Evolutionary conservation across 176 grass and related monocot genomes (phyloP), one percentile per base, ranked within the genome.

Genomic region (Zoysia japonica): DNA sequence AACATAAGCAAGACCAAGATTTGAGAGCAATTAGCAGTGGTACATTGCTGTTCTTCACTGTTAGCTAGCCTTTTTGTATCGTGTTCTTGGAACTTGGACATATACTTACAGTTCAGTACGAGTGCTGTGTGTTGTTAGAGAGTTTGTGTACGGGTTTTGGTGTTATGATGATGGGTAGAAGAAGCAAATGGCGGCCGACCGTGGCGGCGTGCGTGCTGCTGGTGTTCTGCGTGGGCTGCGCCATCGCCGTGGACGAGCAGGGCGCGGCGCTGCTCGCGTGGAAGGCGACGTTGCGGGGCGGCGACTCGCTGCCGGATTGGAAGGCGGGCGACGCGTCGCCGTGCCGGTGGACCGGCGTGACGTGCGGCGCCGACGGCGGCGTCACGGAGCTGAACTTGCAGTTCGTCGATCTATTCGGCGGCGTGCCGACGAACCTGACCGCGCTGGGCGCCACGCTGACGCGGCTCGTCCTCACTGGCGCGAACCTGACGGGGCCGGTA

Each of bases 281-380:
- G 94, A 97, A 91, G 91, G 43, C 64, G n/a, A 89, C 84, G 2
- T 80, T 87, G 68, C 70, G 55, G 0, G 74, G 76, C 36, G 74
- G 72, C n/a, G 53, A 67, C 5, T 41, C 66, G 7, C 84, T 93
- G 38, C 47, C 71, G 0, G 88, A 93, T 71, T 97, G 94, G 94
- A 87, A 85, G 19, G 16, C 82, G 0, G 47, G 46, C 3, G 84
- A 89, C 75, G 62, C 86, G 11, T 85, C 72, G 20, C 86, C 91
- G 5, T 97, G 94, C 81, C 80, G 75, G 38, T 97, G 94, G 94
- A 83, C 78, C 0, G 91, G 94, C 81, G 75, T 97, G 66, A 1
- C 39, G 67, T 97, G 94, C 86, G 74, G 91, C 65, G 47, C 78
- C 0, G 36, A 38, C 14, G 86, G 82, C 3, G 84, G 81, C 5